These are phyloP conservation scores for Ceratocystis eucalypticola DNA, from an alignment of 2,329 filamentous ascomycete species.

Conservation along the genomic window DNA sequence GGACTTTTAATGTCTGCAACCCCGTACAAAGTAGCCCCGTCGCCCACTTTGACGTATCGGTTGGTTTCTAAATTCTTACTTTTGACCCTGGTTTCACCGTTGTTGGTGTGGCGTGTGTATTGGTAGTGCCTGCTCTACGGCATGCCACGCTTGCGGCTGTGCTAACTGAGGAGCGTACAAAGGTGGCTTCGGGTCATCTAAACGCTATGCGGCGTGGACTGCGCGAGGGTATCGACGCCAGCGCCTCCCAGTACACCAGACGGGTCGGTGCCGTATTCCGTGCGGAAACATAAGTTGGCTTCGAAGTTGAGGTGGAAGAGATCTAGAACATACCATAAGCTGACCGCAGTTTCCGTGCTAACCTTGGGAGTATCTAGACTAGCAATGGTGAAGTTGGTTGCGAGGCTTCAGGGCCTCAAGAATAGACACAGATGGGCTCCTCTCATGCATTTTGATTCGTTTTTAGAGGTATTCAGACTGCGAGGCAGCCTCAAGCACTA, in stretches of 20 bases:
- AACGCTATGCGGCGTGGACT: slow-evolving; percentile 25
- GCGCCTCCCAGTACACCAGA: neutral
- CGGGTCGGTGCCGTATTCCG: slow-evolving; percentile 14
- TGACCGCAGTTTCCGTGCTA: slow-evolving; percentile 17
- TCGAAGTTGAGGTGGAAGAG: slow-evolving; percentile 17
- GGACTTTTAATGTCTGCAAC: neutral
- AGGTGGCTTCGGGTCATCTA: slow-evolving; percentile 24
- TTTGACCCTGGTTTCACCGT: neutral
- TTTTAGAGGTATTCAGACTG: too few relatives aligned
- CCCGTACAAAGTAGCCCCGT: neutral
- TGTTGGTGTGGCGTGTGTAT: neutral
- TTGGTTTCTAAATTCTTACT: neutral
- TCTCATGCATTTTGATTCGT: too few relatives aligned
- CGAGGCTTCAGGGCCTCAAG: slow-evolving; percentile 14
- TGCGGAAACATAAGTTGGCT: slow-evolving; percentile 12
- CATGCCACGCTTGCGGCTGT: slow-evolving; percentile 24
- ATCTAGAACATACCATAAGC: slow-evolving; percentile 10
- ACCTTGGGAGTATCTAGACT: slow-evolving; percentile 17
- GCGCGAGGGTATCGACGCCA: slow-evolving; percentile 23
- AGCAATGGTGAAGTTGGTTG: slow-evolving; percentile 15
- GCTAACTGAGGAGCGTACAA: slow-evolving; percentile 27
- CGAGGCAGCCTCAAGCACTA: too few relatives aligned
- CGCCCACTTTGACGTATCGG: neutral
- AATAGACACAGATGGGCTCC: too few relatives aligned
- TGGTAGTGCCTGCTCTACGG: slow-evolving; percentile 18